Base-by-base conservation (phyloP, 2,329 filamentous ascomycete species). In the Colletotrichum costaricense region DNA sequence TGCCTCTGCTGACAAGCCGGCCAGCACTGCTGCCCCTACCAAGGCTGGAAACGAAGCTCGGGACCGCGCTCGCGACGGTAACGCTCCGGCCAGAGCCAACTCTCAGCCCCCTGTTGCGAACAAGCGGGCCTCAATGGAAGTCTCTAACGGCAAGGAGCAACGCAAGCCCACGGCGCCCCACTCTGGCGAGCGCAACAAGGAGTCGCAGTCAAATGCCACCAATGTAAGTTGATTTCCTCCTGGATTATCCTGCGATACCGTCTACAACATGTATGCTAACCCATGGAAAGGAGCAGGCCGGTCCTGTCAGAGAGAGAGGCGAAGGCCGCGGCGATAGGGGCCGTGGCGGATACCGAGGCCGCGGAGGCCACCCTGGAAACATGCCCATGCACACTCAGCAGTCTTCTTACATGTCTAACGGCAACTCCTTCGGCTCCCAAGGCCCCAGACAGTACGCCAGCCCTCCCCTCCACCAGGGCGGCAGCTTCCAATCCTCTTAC, bases 101-200 rank as follows among this genome's bases (percentile, higher is more conserved):
- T 80, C 84, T 2, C 80, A 82, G 46, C 77, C 83, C 7, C 78
- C 83, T 1, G 72, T 77, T 7, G 70, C 82, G 2, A 78, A 82
- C 52, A 90, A 89, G 80, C 86, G 87, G 58, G 80, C 79, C 22
- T 83, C 86, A 1, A 75, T 84, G 19, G 88, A 90, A 71, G 79
- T 77, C 2, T 76, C 81, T 9, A 78, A 76, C 38, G 72, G 80
- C 52, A 85, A 85, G 58, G 87, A 88, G 52, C 82, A 85, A 73
- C 87, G 87, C 73, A 90, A 89, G 80, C 72, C 82, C 5, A 76
- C 83, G 1, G 75, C 79, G 54, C 81, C 81, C 9, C 56, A 52
- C 49, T 62, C 62, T 9, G 49, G 67, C 42, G 72, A 74, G 5
- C 68, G 72, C 24, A 72, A 78, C n/a, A 89, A 86, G 77, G 82